Conservation (phyloP, 768 basidiomycete species). For the Chalciporus chontae region DNA sequence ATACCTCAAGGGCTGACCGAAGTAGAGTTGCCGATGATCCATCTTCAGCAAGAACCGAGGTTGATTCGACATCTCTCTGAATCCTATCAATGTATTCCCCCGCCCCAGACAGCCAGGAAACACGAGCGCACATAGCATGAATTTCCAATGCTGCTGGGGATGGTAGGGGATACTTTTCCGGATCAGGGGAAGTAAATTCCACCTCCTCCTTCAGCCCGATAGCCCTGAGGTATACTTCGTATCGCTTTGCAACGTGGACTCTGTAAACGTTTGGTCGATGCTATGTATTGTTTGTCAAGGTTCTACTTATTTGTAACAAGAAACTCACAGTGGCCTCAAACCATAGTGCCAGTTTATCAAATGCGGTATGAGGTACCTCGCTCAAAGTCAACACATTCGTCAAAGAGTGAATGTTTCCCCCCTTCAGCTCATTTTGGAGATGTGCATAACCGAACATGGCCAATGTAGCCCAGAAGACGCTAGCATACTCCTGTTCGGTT, state of each 20-base stretch:
- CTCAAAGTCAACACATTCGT: constrained; percentile 13
- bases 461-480: constrained; percentile 18
- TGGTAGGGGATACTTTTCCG: constrained; percentile 28
- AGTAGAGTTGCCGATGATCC: not conserved
- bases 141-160: constrained; percentile 30
- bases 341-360: constrained; percentile 3
- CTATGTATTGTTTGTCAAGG: not conserved
- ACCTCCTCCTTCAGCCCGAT: constrained; percentile 12
- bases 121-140: constrained; percentile 40
- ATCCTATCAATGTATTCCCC: constrained; percentile 32
- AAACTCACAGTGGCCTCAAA: constrained; percentile 6
- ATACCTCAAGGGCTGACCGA: too few relatives aligned
- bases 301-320: not conserved
- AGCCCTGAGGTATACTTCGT: too few relatives aligned
- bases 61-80: constrained; percentile 21
- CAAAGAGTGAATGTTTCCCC: constrained; percentile 23
- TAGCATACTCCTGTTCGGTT: not conserved
- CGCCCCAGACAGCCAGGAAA: constrained; percentile 40
- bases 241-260: not conserved
- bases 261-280: not conserved
- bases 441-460: constrained; percentile 9
- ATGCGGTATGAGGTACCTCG: not conserved
- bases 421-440: constrained; percentile 20
- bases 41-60: not conserved
- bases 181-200: constrained; percentile 29